Evolutionary conservation across 2,329 filamentous ascomycete species (phyloP), one percentile per base, ranked within the genome.

Genomic region (Alternaria dauci): DNA sequence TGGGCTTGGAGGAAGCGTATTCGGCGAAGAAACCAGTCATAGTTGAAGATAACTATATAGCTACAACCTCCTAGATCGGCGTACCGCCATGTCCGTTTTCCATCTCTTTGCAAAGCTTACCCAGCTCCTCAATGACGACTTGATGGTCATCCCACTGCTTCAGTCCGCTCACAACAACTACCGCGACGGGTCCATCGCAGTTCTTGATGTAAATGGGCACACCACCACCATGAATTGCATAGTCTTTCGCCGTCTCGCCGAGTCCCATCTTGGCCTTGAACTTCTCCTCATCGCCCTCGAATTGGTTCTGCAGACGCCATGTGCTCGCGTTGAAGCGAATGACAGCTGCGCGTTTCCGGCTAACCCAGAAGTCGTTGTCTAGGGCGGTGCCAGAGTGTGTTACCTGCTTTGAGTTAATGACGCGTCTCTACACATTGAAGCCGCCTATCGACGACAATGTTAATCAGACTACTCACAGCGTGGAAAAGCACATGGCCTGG

Each of bases 61-160:
- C 6, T 3, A 25, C 14, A 5, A 5, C 11, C 14, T 12, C 3
- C 38, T 52, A 57, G 1, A 58, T 18, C 26, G 32, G 34, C 20
- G 28, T 41, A 20, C 32, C 42, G 8, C 41, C 55, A 5, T 41
- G 41, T n/a, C 42, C 42, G n/a, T 25, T 50, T 47, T 67, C 58
- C 61, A 71, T 50, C 36, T 41, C 50, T 43, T 63, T 52, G 14
- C 48, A 53, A 28, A 72, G 32, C 20, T 56, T 63, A 8, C 41
- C 63, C 63, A 73, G 51, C 62, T 68, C 69, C 75, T 93, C 89
- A 1, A 91, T 84, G 74, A 94, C 88, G 48, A 93, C 88, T 28
- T 87, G 88, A 77, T 94, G 91, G 78, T 94, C 91, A 80, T 93
- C 86, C 73, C 91, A 84, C 80, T 93, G 90, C 83, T 89, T 91